Evolutionary conservation across 768 basidiomycete genomes (phyloP).

Genomic region (Strobilomyces dryophilus): DNA sequence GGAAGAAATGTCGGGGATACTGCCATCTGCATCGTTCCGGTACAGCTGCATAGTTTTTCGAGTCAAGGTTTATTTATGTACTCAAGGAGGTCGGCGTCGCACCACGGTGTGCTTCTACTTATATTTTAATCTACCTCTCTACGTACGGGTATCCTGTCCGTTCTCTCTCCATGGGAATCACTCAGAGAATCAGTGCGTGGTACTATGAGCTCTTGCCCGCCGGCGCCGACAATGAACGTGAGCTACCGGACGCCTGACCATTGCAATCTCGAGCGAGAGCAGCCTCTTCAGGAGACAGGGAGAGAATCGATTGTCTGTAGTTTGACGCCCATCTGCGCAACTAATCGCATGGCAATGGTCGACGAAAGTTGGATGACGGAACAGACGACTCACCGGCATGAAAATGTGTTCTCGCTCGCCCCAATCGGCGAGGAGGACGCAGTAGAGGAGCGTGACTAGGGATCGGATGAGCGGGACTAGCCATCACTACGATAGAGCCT

Average conservation of each 20-base stretch:
- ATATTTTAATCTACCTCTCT: no score
- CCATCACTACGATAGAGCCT: conserved; percentile 6
- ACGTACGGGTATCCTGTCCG: no score
- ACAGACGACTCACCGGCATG: conserved; percentile 47
- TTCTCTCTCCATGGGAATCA: no score
- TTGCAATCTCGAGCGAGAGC: conserved; percentile 18
- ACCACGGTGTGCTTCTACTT: no score
- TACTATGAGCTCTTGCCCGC: conserved; percentile 2
- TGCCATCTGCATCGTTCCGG: conserved; percentile 55
- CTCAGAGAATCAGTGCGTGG: not conserved
- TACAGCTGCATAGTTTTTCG: conserved; percentile 68
- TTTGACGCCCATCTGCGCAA: conserved; percentile 53
- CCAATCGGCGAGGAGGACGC: conserved; percentile 61
- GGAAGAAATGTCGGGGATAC: conserved; percentile 35
- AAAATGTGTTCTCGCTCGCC: conserved; percentile 72
- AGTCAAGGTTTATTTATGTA: conserved; percentile 51
- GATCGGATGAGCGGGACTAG: not conserved
- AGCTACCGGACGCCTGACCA: not conserved
- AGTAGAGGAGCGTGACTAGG: conserved; percentile 51
- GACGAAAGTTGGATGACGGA: not conserved
- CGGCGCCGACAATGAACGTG: not conserved
- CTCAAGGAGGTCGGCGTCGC: not conserved
- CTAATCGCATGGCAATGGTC: conserved; percentile 28
- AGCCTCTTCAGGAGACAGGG: conserved; percentile 54
- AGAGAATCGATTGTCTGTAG: conserved; percentile 50